Base-by-base conservation (phyloP, 176 grass and related monocot species). In the Phyllostachys edulis region DNA sequence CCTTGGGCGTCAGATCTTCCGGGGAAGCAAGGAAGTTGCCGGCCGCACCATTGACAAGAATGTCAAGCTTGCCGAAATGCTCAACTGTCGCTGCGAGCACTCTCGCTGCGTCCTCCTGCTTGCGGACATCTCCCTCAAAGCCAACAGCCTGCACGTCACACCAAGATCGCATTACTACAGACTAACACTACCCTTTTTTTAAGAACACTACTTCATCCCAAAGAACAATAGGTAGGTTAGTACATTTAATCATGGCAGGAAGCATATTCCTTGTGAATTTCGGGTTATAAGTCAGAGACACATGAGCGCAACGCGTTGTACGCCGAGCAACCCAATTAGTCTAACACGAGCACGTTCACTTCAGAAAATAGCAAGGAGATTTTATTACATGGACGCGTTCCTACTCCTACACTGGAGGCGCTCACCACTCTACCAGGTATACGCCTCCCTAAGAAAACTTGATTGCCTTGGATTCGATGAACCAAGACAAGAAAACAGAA, bases 11-110 rank as follows among this genome's bases (percentile, higher is more conserved):
- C 23, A 98, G 83, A 93, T 98, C 93, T 87, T 98, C 96, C 0
- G 96, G 93, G 16, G 93, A 93, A 38, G 93, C 89, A 75, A 98
- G 93, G 86, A 98, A 98, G 87, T 98, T 98, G 49, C 96, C 96
- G 1, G 96, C 93, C 26, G 96, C 96, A 10, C 91, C 96, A 16
- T 98, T 98, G 64, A 98, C 80, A 62, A 98, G 96, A 82, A 98
- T 94, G 80, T 98, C 93, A 54, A 98, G 82, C 67, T 67, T 92
- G 49, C 91, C 93, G 2, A 98, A 95, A 78, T 90, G 91, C 62
- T 85, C 67, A 32, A 92, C 75, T 4, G 93, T 94, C 23, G 83
- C 78, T 21, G 89, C 84, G 0, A 98, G 49, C 71, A 98, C 96
- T 57, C 89, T 93, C 15, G 80, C 77, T 9, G 93, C 93, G 92